These are phyloP conservation scores for Penicillium brevicompactum DNA, from an alignment of 2,329 filamentous ascomycete genomes.

Conservation along the genomic window DNA sequence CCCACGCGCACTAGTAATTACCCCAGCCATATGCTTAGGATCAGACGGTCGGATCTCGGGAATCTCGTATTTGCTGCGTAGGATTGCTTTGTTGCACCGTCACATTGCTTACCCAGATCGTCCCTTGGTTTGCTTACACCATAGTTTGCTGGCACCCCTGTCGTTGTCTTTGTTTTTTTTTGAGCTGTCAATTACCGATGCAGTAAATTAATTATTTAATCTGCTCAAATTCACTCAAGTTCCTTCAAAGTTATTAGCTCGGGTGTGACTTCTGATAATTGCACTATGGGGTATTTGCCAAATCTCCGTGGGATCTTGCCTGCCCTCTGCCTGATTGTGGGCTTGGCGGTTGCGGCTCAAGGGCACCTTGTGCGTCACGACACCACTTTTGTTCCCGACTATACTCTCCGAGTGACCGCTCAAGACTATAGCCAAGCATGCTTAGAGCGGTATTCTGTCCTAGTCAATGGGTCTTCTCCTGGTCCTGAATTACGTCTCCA, in stretches of 20 bases:
- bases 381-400: background rate
- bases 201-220: background rate
- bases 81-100: background rate
- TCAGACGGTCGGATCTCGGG: background rate
- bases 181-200: background rate
- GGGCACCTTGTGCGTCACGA: background rate
- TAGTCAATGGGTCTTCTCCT: conserved; percentile 58
- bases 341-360: background rate
- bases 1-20: too few species aligned
- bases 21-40: background rate
- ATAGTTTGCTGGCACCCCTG: background rate
- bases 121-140: background rate
- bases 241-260: background rate
- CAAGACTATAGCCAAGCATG: conserved; percentile 4
- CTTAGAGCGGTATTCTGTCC: conserved; percentile 44
- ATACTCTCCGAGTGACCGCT: background rate
- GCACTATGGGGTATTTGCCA: background rate
- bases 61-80: background rate
- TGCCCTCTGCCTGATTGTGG: background rate
- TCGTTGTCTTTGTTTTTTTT: background rate
- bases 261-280: background rate
- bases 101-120: background rate
- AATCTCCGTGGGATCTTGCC: background rate
- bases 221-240: background rate
- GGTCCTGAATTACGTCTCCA: conserved; percentile 53